These are phyloP conservation scores for Phytophthora capsici DNA, from an alignment of 352 stramenopile genomes.

Conservation along the genomic window DNA sequence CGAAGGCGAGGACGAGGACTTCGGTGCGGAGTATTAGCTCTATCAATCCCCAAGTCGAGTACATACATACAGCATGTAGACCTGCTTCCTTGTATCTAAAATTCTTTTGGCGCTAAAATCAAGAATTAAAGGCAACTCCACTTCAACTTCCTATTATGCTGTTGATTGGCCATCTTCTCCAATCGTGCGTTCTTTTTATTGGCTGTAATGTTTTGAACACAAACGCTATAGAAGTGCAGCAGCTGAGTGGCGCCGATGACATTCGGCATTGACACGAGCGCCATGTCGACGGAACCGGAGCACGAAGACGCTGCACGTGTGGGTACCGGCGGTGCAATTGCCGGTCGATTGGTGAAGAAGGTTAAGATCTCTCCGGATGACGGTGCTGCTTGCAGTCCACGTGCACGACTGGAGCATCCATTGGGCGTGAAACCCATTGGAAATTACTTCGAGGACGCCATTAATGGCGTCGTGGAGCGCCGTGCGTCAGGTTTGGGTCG, in stretches of 20 bases:
- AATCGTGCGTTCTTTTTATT: not conserved
- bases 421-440: constrained; percentile 85
- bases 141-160: constrained; percentile 7
- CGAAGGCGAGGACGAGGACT: constrained; percentile 94
- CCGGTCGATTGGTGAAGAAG: constrained; percentile 40
- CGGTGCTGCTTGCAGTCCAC: not conserved
- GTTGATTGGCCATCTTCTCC: constrained; percentile 3
- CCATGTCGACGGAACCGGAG: constrained; percentile 18
- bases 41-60: not conserved
- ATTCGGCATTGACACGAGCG: constrained; percentile 21
- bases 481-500: constrained; percentile 61
- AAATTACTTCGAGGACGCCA: constrained; percentile 77
- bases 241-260: constrained; percentile 31
- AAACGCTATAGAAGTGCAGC: constrained; percentile 36
- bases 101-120: too few species aligned
- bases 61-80: not conserved
- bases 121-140: constrained; percentile 2
- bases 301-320: constrained; percentile 10
- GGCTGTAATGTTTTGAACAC: constrained; percentile 3
- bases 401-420: constrained; percentile 61
- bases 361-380: constrained; percentile 26
- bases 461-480: constrained; percentile 68
- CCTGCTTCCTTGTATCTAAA: too few species aligned
- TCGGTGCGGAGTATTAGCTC: constrained; percentile 87
- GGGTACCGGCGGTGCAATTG: constrained; percentile 19